These are phyloP conservation scores for Globisporangium orthogonon DNA, from an alignment of 352 stramenopile genomes.

Conservation along the genomic window DNA sequence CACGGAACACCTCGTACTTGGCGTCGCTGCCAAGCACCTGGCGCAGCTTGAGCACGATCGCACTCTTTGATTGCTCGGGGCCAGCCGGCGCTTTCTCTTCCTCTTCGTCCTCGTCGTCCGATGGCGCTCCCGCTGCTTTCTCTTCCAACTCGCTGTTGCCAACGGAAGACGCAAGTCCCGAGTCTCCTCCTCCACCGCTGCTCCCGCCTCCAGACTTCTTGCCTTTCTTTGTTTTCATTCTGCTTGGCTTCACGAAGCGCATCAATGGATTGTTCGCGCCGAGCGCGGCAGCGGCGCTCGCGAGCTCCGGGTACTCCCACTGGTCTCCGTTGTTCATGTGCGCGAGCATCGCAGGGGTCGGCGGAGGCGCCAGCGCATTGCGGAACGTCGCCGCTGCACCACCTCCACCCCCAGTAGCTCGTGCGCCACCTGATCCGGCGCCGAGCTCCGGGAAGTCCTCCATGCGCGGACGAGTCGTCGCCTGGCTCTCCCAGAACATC, in stretches of 20 bases:
- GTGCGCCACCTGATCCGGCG: constrained; percentile 6
- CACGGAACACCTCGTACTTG: constrained; percentile 81
- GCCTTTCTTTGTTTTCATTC: constrained; percentile 40
- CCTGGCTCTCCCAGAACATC: constrained; percentile 68
- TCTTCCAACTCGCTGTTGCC: constrained; percentile 33
- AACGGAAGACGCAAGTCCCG: not conserved
- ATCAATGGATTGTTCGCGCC: constrained; percentile 80
- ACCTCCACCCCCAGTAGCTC: constrained; percentile 9
- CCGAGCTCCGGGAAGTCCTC: constrained; percentile 71
- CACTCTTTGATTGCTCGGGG: constrained; percentile 52
- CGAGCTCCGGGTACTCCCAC: constrained; percentile 73
- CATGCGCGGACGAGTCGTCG: constrained; percentile 27
- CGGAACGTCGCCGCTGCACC: constrained; percentile 36
- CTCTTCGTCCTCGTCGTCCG: constrained; percentile 28
- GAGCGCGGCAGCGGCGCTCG: constrained; percentile 52
- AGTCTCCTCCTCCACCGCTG: not conserved
- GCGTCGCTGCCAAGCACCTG: constrained; percentile 69
- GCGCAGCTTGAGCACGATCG: constrained; percentile 71
- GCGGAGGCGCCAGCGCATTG: constrained; percentile 60
- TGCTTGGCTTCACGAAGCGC: constrained; percentile 66
- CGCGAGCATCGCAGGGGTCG: constrained; percentile 62
- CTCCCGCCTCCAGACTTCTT: constrained; percentile 26
- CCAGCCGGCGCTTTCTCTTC: constrained; percentile 21
- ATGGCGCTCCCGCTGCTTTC: constrained; percentile 21
- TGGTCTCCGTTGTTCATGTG: constrained; percentile 55